Evolutionary conservation across 306 rosid species (phyloP).

Genomic region (Prinsepia uniflora): DNA sequence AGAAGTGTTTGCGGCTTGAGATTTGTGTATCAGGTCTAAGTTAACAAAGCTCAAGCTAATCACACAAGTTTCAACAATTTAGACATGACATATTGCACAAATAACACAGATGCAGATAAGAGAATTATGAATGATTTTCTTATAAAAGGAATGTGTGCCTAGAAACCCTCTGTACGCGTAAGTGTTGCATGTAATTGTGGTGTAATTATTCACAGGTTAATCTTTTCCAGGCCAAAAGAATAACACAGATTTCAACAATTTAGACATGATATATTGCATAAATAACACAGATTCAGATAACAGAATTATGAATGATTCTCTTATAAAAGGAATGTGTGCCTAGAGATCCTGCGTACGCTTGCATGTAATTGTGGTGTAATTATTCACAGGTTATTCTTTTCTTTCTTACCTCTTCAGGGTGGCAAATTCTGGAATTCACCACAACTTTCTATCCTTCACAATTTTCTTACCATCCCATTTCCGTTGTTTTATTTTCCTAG

Average conservation of each 20-base stretch:
- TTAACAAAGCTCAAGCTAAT: too few species aligned
- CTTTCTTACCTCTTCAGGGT: not conserved
- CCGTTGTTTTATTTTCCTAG: not conserved
- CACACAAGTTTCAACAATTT: not conserved
- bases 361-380: not conserved
- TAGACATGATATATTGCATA: not conserved
- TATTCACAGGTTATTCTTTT: not conserved
- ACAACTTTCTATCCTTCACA: not conserved
- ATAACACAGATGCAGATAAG: not conserved
- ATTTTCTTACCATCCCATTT: not conserved
- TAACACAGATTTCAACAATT: not conserved
- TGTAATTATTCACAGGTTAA: not conserved
- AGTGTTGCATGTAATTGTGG: not conserved
- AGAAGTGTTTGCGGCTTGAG: too few species aligned
- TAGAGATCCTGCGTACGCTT: not conserved
- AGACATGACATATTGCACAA: not conserved
- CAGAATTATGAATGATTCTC: not conserved
- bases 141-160: not conserved
- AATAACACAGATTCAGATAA: not conserved
- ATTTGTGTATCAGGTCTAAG: too few species aligned
- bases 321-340: not conserved
- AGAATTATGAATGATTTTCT: not conserved
- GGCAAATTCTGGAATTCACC: not conserved
- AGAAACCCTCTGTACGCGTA: not conserved
- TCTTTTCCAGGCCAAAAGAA: not conserved